Evolutionary conservation across 2,329 filamentous ascomycete genomes (phyloP).

Genomic region (Stromatinia cepivora): DNA sequence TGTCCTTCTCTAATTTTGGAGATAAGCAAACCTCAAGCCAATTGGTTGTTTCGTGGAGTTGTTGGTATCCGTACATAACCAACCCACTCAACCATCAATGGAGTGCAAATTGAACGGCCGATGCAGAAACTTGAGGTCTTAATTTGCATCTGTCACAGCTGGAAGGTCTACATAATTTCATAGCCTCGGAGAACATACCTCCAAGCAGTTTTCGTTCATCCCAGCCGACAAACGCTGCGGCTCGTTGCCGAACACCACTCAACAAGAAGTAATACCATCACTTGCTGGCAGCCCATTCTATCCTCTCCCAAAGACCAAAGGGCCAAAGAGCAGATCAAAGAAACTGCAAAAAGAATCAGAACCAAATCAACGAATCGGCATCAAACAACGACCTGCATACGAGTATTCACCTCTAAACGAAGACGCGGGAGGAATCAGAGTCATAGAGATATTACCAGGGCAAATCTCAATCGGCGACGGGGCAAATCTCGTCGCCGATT

Average conservation of each 20-base stretch:
- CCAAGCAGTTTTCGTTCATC: too few species aligned
- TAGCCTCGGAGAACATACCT: neutral
- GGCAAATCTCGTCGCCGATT: neutral
- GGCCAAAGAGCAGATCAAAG: neutral
- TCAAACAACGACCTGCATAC: neutral
- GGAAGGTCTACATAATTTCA: too few species aligned
- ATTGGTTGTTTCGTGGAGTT: neutral
- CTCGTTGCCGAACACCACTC: neutral
- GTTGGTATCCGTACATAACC: neutral
- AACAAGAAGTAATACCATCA: neutral
- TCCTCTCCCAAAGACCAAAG: neutral
- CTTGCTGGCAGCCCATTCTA: neutral
- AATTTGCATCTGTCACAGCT: neutral
- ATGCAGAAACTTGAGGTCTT: neutral
- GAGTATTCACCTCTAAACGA: neutral
- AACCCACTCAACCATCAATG: neutral
- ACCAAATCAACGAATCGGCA: neutral
- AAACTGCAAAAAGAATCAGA: neutral
- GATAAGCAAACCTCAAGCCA: neutral
- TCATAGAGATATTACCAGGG: neutral
- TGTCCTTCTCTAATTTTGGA: too few species aligned
- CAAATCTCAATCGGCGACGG: neutral
- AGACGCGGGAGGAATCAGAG: neutral
- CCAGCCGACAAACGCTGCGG: neutral
- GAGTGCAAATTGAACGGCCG: neutral